Evolutionary conservation across 371 early-diverging fungal species (phyloP).

Genomic region (Umbelopsis sp.): DNA sequence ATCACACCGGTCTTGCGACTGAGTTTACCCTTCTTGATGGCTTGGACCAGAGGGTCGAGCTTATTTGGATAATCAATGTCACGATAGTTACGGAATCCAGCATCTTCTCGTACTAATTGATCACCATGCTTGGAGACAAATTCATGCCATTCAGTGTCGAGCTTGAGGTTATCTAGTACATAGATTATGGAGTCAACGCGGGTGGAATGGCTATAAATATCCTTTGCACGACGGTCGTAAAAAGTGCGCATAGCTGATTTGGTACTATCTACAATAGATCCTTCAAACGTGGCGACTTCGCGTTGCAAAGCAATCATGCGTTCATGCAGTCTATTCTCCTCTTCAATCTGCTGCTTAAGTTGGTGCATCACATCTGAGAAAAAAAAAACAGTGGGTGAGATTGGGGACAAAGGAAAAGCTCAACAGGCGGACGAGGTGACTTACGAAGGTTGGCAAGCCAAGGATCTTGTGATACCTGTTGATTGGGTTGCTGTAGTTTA

Average conservation of each 20-base stretch:
- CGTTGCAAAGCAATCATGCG: slow-evolving; percentile 45
- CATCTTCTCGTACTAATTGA: slow-evolving; percentile 38
- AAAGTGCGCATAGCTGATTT: slow-evolving; percentile 33
- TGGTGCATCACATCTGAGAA: slow-evolving; percentile 35
- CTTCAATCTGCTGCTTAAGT: slow-evolving; percentile 36
- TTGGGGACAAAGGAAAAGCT: no score
- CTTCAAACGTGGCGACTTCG: slow-evolving; percentile 46
- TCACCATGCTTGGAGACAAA: slow-evolving; percentile 41
- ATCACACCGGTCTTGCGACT: slow-evolving; percentile 34
- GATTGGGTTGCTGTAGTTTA: slow-evolving; percentile 28
- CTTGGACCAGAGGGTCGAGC: slow-evolving; percentile 34
- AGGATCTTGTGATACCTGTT: slow-evolving; percentile 39
- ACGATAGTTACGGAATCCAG: slow-evolving; percentile 46
- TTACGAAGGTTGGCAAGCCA: slow-evolving; percentile 42
- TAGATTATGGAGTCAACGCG: slow-evolving; percentile 30
- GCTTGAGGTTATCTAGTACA: slow-evolving; percentile 29
- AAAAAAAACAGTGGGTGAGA: background rate
- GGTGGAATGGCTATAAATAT: slow-evolving; percentile 32
- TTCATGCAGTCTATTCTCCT: slow-evolving; percentile 48
- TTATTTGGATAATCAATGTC: slow-evolving; percentile 47
- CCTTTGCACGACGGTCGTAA: slow-evolving; percentile 37
- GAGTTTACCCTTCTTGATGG: slow-evolving; percentile 45
- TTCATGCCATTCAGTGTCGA: slow-evolving; percentile 48
- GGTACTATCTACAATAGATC: slow-evolving; percentile 38
- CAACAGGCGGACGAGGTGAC: background rate